Evolutionary conservation across 129 eudicot genomes (phyloP), one percentile per base, ranked within the genome.

Genomic region (Rutidosis leptorrhynchoides): DNA sequence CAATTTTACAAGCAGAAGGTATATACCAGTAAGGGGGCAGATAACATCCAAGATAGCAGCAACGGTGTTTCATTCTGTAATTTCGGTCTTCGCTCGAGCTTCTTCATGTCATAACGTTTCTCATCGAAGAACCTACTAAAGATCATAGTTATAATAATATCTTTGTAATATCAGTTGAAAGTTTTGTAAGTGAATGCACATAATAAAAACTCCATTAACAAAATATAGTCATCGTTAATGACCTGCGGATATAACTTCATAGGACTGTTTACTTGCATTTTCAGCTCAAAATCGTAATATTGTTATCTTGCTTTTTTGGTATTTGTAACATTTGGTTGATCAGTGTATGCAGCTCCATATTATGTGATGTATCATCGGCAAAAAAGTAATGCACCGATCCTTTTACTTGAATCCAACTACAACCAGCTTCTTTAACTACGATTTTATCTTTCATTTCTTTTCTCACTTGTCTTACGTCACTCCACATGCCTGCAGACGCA

Each of bases 21-120:
- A 72, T 2, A n/a, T 83, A 40, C 88, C 88, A 6, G 75, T 62
- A 71, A 82, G 95, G 45, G 95, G 95, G 5, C 90, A 79, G 63
- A 75, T 84, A 43, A 87, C 84, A 58, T 68, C 70, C 12, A 75
- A 64, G 62, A 84, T 87, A 35, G 95, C 88, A 23, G 59, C 88
- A 33, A 77, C 60, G 6, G 89, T 80, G 60, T 77, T 84, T 49
- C 91, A 77, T 70, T 74, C 86, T 33, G 74, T 83, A 20, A 71
- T 61, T 67, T 73, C 82, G 9, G 56, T 75, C 57, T 33, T 83
- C 33, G 58, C 82, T 6, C 64, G 70, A 42, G 63, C 70, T 49
- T 63, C 80, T 48, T 57, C 56, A 28, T 26, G 51, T 68, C 74
- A 52, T 37, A 64, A 64, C 15, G 37, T 48, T 58, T 69, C 73